Evolutionary conservation across 805 yeast species (phyloP).

Genomic region (Cyberlindnera subsufficiens): DNA sequence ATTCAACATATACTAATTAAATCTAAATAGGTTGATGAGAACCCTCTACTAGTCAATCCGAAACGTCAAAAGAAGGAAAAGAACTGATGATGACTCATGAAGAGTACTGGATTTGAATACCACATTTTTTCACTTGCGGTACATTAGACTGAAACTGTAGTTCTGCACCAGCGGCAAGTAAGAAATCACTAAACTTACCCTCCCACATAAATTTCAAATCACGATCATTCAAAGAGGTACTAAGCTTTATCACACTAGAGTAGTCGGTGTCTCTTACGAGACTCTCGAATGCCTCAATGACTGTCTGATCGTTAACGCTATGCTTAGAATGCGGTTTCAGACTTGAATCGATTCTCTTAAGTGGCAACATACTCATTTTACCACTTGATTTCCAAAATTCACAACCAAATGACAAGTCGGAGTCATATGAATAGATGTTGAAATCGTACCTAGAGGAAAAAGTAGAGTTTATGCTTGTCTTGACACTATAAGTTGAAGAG

Average conservation of each 20-base stretch:
- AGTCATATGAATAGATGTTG: conserved; percentile 84
- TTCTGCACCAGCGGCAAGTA: conserved; percentile 69
- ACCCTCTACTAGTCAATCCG: conserved; percentile 8
- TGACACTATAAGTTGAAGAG: conserved; percentile 81
- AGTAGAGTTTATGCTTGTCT: conserved; percentile 68
- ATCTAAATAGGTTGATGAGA: conserved; percentile 8
- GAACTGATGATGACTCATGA: conserved; percentile 27
- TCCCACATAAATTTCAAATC: conserved; percentile 75
- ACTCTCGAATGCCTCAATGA: conserved; percentile 45
- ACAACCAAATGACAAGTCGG: conserved; percentile 80
- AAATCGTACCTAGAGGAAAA: conserved; percentile 84
- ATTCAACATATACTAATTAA: neutral
- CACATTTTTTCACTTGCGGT: conserved; percentile 48
- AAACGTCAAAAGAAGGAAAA: conserved; percentile 11
- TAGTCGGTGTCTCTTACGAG: conserved; percentile 49
- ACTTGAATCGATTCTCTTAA: conserved; percentile 20
- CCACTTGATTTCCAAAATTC: conserved; percentile 62
- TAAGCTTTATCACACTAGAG: conserved; percentile 65
- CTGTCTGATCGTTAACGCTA: conserved; percentile 30
- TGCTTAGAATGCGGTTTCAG: conserved; percentile 27
- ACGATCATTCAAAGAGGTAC: conserved; percentile 62
- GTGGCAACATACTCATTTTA: neutral
- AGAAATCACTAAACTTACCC: conserved; percentile 74
- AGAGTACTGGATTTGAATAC: conserved; percentile 58
- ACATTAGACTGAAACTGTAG: conserved; percentile 36